Base-by-base conservation (phyloP, 2,329 filamentous ascomycete species). In the Coniochaeta prunicola region DNA sequence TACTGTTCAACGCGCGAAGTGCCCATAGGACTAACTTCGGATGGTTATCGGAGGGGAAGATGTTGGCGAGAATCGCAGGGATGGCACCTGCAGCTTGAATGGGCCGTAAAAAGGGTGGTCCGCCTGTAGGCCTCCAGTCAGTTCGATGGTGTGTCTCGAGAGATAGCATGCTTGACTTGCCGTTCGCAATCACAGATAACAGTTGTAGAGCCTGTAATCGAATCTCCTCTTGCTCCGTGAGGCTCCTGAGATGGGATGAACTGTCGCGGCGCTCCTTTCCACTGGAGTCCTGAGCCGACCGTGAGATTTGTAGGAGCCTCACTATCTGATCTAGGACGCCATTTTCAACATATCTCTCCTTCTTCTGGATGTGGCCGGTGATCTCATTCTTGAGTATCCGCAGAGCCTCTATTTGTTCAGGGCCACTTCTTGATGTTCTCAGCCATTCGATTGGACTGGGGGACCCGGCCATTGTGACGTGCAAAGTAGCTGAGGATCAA, bases 331-430 rank as follows among this genome's bases (percentile, higher is more conserved):
- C 80, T 53, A 94, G 73, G 30, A 90, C 78, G 19, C 92, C 92
- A 58, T 84, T 76, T 59, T 78, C 79, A 42, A 97, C 80, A 78
- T 88, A 92, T 59, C 84, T 74, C 73, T 93, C 88, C 74, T 99
- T 99, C 71, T 88, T 87, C 71, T 93, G 87, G 34, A 89, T 82
- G 72, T 97, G 91, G 26, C 94, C 94, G 61, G 96, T 86, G 54
- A 96, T 82, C 63, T 94, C 89, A 72, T 96, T 94, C 77, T 96
- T 97, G 31, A 99, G 77, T 45, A 80, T 78, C 64, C 87, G 85
- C 50, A 97, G 79, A 56, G 86, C 83, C 28, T 79, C 76, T 42
- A 83, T 76, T 65, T 83, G 82, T 62, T 86, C 82, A 24, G 73
- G 64, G 53, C 75, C 70, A 36, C 74, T 77, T 62, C 75, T 77